Evolutionary conservation across 2,329 filamentous ascomycete species (phyloP).

Genomic region (Pyricularia grisea): DNA sequence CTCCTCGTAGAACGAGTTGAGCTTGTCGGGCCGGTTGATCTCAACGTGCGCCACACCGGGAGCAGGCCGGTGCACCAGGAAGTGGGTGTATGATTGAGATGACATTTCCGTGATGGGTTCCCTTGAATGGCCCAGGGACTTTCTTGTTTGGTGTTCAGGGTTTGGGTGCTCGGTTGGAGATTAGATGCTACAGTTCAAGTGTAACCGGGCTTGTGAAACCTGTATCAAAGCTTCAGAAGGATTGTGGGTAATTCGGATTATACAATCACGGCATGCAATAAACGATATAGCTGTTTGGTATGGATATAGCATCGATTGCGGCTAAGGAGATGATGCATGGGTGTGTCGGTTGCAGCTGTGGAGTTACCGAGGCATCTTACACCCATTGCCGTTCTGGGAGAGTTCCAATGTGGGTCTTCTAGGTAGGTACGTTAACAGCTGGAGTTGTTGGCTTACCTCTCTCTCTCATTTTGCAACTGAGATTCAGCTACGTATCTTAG

Average conservation of each 20-base stretch:
- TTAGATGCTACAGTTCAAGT: not conserved
- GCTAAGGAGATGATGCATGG: not conserved
- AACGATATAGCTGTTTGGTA: not conserved
- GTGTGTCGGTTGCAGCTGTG: not conserved
- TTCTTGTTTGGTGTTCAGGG: too few species aligned
- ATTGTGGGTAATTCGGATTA: not conserved
- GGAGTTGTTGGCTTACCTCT: too few species aligned
- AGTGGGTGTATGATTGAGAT: not conserved
- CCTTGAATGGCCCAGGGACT: not conserved
- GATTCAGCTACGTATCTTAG: too few species aligned
- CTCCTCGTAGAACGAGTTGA: conserved; percentile 77
- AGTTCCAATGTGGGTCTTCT: not conserved
- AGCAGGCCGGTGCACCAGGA: conserved; percentile 45
- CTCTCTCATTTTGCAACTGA: too few species aligned
- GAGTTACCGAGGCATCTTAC: not conserved
- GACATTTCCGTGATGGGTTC: not conserved
- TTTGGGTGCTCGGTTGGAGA: not conserved
- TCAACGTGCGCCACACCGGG: conserved; percentile 84
- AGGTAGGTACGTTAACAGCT: not conserved
- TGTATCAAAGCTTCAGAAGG: not conserved
- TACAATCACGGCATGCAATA: not conserved
- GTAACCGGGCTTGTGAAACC: not conserved
- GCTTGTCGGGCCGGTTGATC: conserved; percentile 76
- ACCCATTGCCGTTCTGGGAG: not conserved
- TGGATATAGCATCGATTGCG: not conserved